Evolutionary conservation across 2,329 filamentous ascomycete genomes (phyloP).

Genomic region (Cordyceps pruinosa): DNA sequence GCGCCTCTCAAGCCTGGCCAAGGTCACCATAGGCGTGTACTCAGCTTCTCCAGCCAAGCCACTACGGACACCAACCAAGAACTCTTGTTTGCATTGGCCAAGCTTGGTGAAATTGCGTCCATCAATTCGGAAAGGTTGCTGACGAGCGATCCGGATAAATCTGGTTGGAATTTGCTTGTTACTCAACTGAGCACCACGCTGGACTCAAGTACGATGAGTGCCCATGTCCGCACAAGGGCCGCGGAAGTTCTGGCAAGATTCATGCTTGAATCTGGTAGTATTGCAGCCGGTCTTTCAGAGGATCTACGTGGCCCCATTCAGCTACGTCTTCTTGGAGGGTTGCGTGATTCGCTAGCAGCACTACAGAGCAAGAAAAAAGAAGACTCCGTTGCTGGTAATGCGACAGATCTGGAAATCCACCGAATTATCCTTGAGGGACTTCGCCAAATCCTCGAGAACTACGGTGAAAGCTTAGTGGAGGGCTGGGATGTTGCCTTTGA

Average conservation of each 20-base stretch:
- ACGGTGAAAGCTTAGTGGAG: slow-evolving; percentile 72
- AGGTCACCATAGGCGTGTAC: slow-evolving; percentile 37
- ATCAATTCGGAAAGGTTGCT: slow-evolving; percentile 73
- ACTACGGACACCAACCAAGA: slow-evolving; percentile 50
- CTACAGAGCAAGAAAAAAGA: slow-evolving; percentile 49
- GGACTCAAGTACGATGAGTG: slow-evolving; percentile 38
- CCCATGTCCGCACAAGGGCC: slow-evolving; percentile 51
- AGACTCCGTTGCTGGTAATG: slow-evolving; percentile 49
- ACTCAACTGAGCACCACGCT: slow-evolving; percentile 46
- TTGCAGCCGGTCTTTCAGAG: slow-evolving; percentile 45
- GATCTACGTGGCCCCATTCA: slow-evolving; percentile 57
- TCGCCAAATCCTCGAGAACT: slow-evolving; percentile 77
- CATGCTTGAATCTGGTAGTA: slow-evolving; percentile 49
- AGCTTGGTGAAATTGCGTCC: slow-evolving; percentile 63
- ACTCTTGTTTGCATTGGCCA: slow-evolving; percentile 62
- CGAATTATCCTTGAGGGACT: slow-evolving; percentile 72
- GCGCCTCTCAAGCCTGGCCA: slow-evolving; percentile 16
- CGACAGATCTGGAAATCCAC: slow-evolving; percentile 72
- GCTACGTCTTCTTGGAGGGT: slow-evolving; percentile 60
- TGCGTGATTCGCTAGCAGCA: slow-evolving; percentile 50
- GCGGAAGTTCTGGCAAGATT: slow-evolving; percentile 58
- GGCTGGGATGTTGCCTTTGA: slow-evolving; percentile 85
- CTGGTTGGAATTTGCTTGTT: slow-evolving; percentile 68
- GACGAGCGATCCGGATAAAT: slow-evolving; percentile 55
- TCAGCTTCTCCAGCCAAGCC: slow-evolving; percentile 40